A percentile compares a stretch with the other conserved stretches of the same genome.
These are phyloP conservation scores for Gyromitra esculenta DNA, from an alignment of 2,329 filamentous ascomycete genomes.

Conservation along the genomic window DNA sequence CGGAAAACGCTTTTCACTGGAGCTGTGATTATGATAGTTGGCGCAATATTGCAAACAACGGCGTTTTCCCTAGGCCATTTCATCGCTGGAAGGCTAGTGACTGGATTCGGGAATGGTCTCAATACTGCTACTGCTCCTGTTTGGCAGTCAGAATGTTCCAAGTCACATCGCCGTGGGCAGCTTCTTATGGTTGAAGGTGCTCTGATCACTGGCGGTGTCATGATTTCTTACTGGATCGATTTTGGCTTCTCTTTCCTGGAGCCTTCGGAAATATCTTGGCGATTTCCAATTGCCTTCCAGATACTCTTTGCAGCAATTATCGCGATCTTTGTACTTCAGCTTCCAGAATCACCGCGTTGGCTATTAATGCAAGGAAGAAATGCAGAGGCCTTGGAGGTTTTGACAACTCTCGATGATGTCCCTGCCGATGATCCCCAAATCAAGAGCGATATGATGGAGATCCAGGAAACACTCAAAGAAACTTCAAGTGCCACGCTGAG, in stretches of 20 bases:
- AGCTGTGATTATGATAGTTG: slow-evolving; percentile 59
- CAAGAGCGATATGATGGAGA: slow-evolving; percentile 60
- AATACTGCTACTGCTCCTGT: slow-evolving; percentile 64
- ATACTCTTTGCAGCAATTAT: slow-evolving; percentile 63
- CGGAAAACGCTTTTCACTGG: slow-evolving; percentile 60
- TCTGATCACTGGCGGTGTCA: slow-evolving; percentile 68
- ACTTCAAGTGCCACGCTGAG: slow-evolving; percentile 57
- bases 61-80: slow-evolving; percentile 63
- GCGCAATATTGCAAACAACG: slow-evolving; percentile 61
- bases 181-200: slow-evolving; percentile 69
- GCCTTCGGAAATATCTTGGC: slow-evolving; percentile 61
- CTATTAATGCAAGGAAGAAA: slow-evolving; percentile 63
- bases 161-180: slow-evolving; percentile 69
- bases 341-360: slow-evolving; percentile 64
- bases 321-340: slow-evolving; percentile 60
- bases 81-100: slow-evolving; percentile 59
- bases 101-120: slow-evolving; percentile 65
- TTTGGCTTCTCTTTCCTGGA: slow-evolving; percentile 62
- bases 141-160: slow-evolving; percentile 71
- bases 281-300: slow-evolving; percentile 64
- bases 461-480: slow-evolving; percentile 60
- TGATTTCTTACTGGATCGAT: slow-evolving; percentile 61
- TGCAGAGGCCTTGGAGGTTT: slow-evolving; percentile 63
- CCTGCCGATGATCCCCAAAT: slow-evolving; percentile 57
- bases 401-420: slow-evolving; percentile 59